Evolutionary conservation across 1,284 basidiomycete genomes (phyloP), one percentile per base, ranked within the genome.

Genomic region (Lentinula novae-zelandiae): DNA sequence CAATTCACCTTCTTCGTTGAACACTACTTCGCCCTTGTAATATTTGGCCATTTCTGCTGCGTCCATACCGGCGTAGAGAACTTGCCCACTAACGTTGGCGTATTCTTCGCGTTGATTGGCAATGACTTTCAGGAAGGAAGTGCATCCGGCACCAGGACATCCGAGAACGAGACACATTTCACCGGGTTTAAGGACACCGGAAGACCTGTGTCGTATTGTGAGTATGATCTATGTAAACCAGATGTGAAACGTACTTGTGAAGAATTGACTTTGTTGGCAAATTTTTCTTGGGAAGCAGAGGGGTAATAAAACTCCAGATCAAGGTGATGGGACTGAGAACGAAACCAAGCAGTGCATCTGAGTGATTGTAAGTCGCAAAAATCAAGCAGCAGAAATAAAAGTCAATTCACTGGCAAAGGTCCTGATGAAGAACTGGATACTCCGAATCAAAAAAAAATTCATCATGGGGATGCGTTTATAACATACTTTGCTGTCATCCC

Each of bases 21-120:
- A 96, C 15, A 89, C 85, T 12, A 93, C 90, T 73, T 96, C 93
- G 54, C 93, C 95, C 63, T 84, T 89, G 73, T 88, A 90, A 60
- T 77, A 71, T 64, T 85, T 85, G 1, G 76, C 78, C 81, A 91
- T 89, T 66, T 89, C 84, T 13, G 71, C 68, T 0, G 87, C 83
- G 56, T 77, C 75, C 58, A 93, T 90, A 5, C 89, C 90, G 15
- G 87, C 89, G 69, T 93, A 95, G 0, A 80, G 75, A 10, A 93
- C 83, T 0, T 89, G 77, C n/a, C 92, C 92, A 1, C 72, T 66
- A 12, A 92, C 78, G 15, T 69, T 73, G 5, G 81, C 78, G 69
- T 84, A 94, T 20, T 82, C 89, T 9, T 75, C 74, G 2, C 87
- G 80, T 60, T 87, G 81, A 68, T 93, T 92, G 9, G 92, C 84